Evolutionary conservation across 768 basidiomycete genomes (phyloP).

Genomic region (Auricularia auricula-judae): DNA sequence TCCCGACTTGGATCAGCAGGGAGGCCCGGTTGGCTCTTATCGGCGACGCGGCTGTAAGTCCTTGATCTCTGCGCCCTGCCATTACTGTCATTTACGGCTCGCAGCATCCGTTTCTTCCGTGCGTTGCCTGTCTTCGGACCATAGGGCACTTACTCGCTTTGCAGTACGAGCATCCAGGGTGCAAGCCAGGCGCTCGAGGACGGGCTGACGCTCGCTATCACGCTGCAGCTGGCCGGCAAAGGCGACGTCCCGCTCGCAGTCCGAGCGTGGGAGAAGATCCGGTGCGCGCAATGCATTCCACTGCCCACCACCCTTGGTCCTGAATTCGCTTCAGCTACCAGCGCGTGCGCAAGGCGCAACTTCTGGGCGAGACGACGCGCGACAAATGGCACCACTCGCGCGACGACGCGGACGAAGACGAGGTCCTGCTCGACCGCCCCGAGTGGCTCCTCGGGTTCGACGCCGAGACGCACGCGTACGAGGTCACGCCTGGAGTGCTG

Average conservation of each 20-base stretch:
- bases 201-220: slow-evolving; percentile 14
- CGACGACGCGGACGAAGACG: slow-evolving; percentile 8
- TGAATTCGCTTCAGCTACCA: slow-evolving; percentile 10
- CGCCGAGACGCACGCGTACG: slow-evolving; percentile 17
- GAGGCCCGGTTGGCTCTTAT: slow-evolving; percentile 15
- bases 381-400: slow-evolving; percentile 16
- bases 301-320: not conserved
- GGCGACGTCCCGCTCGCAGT: slow-evolving; percentile 9
- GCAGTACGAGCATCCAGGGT: slow-evolving; percentile 15
- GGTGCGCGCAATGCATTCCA: slow-evolving; percentile 2
- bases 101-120: slow-evolving; percentile 21
- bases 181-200: slow-evolving; percentile 16
- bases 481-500: slow-evolving; percentile 12
- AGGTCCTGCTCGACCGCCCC: slow-evolving; percentile 13
- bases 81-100: no score
- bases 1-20: slow-evolving; percentile 16
- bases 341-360: slow-evolving; percentile 14
- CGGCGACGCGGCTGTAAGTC: slow-evolving; percentile 16
- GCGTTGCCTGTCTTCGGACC: not conserved
- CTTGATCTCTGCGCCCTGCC: not conserved
- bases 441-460: slow-evolving; percentile 20
- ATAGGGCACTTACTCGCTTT: no score
- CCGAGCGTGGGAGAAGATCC: slow-evolving; percentile 12
- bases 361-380: slow-evolving; percentile 17
- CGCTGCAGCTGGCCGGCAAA: slow-evolving; percentile 13